Evolutionary conservation across 78 protist genomes (phyloP), one percentile per base, ranked within the genome.

Genomic region (Thecamonas trahens): DNA sequence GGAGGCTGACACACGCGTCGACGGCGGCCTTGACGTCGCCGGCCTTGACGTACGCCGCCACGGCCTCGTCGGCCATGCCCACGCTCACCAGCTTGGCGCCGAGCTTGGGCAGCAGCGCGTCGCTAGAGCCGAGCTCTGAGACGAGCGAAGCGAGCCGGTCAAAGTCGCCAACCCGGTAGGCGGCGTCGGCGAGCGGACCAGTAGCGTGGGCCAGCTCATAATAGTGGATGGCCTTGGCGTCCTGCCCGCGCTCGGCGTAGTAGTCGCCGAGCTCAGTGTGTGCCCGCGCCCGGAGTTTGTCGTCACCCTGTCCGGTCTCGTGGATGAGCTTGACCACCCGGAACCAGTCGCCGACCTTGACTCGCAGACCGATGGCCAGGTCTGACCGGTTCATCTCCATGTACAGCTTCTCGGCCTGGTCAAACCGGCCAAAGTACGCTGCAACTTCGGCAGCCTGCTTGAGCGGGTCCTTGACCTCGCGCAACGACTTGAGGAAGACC

Each of bases 401-500:
- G 74, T 83, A 90, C 38, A 80, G 0, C 52, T 52, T 18, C 73
- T 90, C 90, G 14, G 95, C 95, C 54, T 72, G 79, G 40, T 82
- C 90, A 62, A 82, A 84, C 34, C 28, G 3, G 39, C 64, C 18
- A 61, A 79, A 80, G 82, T 80, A 84, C 29, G 84, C 72, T 3
- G 55, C 42, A 17, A 91, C 86, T 69, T 86, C 95, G 0, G 95
- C 95, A 37, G 61, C 18, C 65, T 84, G 89, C 74, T 67, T 74
- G 59, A 0, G 20, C 66, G 44, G 2, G 73, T 76, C 82, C 72
- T 45, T 67, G 18, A 88, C 42, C 20, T 37, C 14, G 29, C 28
- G 22, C 38, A 85, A 59, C 8, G 84, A 54, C 82, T 80, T 79
- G 45, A 88, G 87, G 15, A 88, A 74, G 38, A 68, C 78, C 31